Evolutionary conservation across 805 yeast genomes (phyloP).

Genomic region (Candida sakaeoensis): DNA sequence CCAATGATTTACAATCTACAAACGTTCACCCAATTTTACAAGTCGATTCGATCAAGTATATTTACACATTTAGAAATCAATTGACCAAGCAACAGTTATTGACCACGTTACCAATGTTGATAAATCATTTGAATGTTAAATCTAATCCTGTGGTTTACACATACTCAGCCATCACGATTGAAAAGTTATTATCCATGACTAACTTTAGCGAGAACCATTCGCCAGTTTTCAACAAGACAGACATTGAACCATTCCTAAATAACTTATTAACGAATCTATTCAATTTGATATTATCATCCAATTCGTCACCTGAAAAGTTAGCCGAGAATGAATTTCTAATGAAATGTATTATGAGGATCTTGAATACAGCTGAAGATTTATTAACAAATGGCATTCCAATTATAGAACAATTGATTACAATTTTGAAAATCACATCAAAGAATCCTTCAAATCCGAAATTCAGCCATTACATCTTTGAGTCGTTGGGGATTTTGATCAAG

Average conservation of each 20-base stretch:
- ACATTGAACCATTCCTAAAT: slow-evolving; percentile 58
- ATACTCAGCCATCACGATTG: slow-evolving; percentile 89
- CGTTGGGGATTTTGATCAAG: slow-evolving; percentile 72
- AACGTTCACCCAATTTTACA: slow-evolving; percentile 71
- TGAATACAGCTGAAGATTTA: slow-evolving; percentile 67
- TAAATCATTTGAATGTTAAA: slow-evolving; percentile 58
- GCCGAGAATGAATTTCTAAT: slow-evolving; percentile 94
- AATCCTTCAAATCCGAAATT: slow-evolving; percentile 96
- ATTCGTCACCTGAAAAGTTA: slow-evolving; percentile 76
- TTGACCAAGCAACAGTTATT: slow-evolving; percentile 78
- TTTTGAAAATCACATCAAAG: slow-evolving; percentile 66
- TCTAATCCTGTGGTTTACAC: slow-evolving; percentile 78
- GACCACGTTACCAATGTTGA: slow-evolving; percentile 75
- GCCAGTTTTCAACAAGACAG: slow-evolving; percentile 67
- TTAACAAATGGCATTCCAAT: slow-evolving; percentile 44
- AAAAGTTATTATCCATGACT: slow-evolving; percentile 77
- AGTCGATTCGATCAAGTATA: slow-evolving; percentile 90
- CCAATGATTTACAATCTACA: slow-evolving; percentile 64
- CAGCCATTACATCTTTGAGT: slow-evolving; percentile 86
- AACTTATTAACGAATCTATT: slow-evolving; percentile 66
- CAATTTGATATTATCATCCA: slow-evolving; percentile 48
- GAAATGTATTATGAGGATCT: slow-evolving; percentile 81
- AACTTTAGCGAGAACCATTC: slow-evolving; percentile 43
- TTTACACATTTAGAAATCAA: slow-evolving; percentile 88
- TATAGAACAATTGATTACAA: slow-evolving; percentile 63